A percentile compares a stretch with the other conserved stretches of the same genome.
Conservation (phyloP, 1,139 yeast genomes). For the Blastobotrys buckinghamii region DNA sequence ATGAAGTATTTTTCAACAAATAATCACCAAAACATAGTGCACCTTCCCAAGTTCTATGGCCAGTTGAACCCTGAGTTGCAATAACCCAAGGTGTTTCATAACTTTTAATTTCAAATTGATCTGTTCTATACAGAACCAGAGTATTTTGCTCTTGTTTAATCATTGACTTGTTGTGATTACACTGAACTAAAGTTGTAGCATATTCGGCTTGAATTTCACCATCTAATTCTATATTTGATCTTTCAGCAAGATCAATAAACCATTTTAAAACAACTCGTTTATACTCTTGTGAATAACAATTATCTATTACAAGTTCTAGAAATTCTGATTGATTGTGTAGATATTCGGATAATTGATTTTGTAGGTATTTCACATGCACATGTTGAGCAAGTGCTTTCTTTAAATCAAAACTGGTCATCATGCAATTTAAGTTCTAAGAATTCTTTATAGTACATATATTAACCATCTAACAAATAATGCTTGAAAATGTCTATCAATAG, state of each 20-base stretch:
- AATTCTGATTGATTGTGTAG: constrained; percentile 14
- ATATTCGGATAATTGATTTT: constrained; percentile 10
- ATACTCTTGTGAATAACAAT: constrained; percentile 14
- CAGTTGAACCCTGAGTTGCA: constrained; percentile 68
- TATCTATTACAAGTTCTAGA: constrained; percentile 12
- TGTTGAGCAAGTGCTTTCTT: constrained; percentile 22
- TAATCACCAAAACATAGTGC: constrained; percentile 60
- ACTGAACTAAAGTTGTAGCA: constrained; percentile 11
- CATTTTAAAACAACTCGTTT: constrained; percentile 17
- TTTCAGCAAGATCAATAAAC: constrained; percentile 17
- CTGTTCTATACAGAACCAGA: not conserved
- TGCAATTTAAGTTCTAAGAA: no score
- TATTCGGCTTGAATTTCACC: constrained; percentile 22
- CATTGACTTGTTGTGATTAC: no score
- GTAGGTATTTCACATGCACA: constrained; percentile 19
- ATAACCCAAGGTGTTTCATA: constrained; percentile 31
- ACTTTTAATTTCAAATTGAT: constrained; percentile 3
- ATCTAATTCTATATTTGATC: constrained; percentile 9
- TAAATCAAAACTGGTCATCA: not conserved
- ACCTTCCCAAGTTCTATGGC: constrained; percentile 92
- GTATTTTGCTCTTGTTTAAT: not conserved
- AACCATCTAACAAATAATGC: no score
- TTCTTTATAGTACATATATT: no score
- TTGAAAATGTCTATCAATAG: no score
- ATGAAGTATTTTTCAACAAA: constrained; percentile 25